Evolutionary conservation across 768 basidiomycete genomes (phyloP), one percentile per base, ranked within the genome.

Genomic region (Pisolithus tinctorius): DNA sequence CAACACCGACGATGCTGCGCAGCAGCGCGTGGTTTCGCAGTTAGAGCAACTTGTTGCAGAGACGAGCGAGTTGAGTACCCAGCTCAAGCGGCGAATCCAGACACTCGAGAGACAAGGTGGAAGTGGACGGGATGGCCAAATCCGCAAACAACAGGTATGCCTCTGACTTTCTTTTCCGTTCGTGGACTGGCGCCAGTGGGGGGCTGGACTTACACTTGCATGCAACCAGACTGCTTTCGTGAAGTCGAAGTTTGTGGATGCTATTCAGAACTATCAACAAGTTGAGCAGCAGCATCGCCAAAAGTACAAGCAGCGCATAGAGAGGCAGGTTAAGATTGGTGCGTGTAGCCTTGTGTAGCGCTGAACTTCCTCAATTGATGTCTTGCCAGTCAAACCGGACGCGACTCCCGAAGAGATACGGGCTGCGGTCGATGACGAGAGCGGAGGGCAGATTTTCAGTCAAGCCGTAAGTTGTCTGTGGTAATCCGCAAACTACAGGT

Each of bases 291-390:
- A 87, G 60, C 83, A 88, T 62, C 81, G 90, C 34, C 70, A 77
- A 54, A 84, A 81, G 67, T 86, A 88, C 69, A 89, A 84, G 69
- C 82, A 88, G 65, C 74, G 88, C 25, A 80, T 92, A 71, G 88
- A 88, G 63, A 76, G 90, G 53, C 88, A 96, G 68, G 87, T 88
- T 70, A 89, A 82, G 63, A 95, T 94, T 54, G 88, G 88, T 85
- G 41, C 11, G 79, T 55, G 48, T 25, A 6, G 10, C 36, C 46
- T 14, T 46, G 27, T 14, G 26, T 55, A 6, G 11, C 34, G 11
- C 38, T 43, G 30, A 41, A 13, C 25, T 47, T 0, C 17, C 6
- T n/a, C 20, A 6, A 6, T 36, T 56, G 48, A 29, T 20, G 11
- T 45, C 1, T 38, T 3, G 34, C 16, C 54, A 90, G 93, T 93